Evolutionary conservation across 2,329 filamentous ascomycete species (phyloP).

Genomic region (Lanzia echinophila): DNA sequence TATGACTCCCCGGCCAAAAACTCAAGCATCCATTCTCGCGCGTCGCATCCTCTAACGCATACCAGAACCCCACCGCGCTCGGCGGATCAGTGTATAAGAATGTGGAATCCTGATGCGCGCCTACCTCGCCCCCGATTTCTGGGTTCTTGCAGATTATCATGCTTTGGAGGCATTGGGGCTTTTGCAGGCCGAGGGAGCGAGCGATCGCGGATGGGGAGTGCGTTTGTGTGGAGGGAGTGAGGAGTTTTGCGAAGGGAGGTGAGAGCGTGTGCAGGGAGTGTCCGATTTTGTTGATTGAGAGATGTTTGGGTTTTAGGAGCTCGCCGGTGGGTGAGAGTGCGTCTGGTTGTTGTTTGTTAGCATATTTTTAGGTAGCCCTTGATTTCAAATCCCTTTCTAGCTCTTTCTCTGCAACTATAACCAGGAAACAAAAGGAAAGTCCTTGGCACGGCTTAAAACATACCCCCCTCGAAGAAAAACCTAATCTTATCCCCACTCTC

Average conservation of each 20-base stretch:
- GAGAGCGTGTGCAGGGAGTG: slow-evolving; percentile 69
- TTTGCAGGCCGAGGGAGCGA: slow-evolving; percentile 40
- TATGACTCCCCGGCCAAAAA: slow-evolving; percentile 78
- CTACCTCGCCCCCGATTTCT: slow-evolving; percentile 87
- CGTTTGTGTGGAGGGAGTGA: slow-evolving; percentile 29
- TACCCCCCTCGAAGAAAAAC: slow-evolving; percentile 89
- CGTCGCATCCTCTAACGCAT: slow-evolving; percentile 89
- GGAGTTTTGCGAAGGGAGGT: slow-evolving; percentile 56
- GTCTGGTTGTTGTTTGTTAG: slow-evolving; percentile 39
- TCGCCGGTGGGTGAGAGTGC: slow-evolving; percentile 63
- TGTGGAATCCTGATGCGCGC: slow-evolving; percentile 84
- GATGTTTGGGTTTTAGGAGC: slow-evolving; percentile 71
- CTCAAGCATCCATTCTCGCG: slow-evolving; percentile 80
- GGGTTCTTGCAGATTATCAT: slow-evolving; percentile 99
- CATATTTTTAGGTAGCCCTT: neutral
- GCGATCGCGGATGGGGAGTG: slow-evolving; percentile 32
- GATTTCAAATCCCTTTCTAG: neutral
- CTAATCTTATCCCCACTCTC: slow-evolving; percentile 83
- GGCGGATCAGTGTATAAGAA: slow-evolving; percentile 89
- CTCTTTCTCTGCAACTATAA: neutral
- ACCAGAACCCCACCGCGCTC: slow-evolving; percentile 92
- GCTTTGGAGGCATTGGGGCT: slow-evolving; percentile 67
- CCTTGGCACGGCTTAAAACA: neutral
- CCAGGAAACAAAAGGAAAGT: neutral
- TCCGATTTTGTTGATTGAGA: slow-evolving; percentile 84